Percentiles rank a stretch among this genome's conserved stretches.
Conservation (phyloP, 208 protist species). For the Crithidia sp. region DNA sequence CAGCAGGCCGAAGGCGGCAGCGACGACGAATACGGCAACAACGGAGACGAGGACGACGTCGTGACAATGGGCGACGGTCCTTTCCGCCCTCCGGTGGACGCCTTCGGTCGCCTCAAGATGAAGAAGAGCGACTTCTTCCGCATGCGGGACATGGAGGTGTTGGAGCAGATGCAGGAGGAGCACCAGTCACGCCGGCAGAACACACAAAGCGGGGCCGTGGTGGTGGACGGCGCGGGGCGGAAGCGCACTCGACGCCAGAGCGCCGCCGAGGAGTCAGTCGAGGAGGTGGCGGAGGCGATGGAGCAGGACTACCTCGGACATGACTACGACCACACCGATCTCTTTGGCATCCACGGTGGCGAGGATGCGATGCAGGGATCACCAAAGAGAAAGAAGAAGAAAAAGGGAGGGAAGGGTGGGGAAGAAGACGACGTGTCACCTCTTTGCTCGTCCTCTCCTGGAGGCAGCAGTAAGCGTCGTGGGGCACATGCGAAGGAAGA, state of each 20-base stretch:
- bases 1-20: slow-evolving; percentile 24
- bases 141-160: slow-evolving; percentile 80
- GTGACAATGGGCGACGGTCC: slow-evolving; percentile 48
- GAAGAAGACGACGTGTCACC: too few species aligned
- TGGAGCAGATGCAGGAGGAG: slow-evolving; percentile 82
- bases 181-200: slow-evolving; percentile 55
- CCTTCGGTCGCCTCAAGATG: slow-evolving; percentile 58
- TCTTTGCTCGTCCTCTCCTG: too few species aligned
- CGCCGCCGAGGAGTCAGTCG: slow-evolving; percentile 19
- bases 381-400: neutral
- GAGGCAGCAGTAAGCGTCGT: neutral
- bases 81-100: slow-evolving; percentile 54
- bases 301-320: slow-evolving; percentile 53
- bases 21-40: slow-evolving; percentile 10
- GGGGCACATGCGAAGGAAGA: neutral
- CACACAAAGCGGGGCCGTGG: slow-evolving; percentile 18
- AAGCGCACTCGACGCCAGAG: slow-evolving; percentile 20
- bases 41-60: slow-evolving; percentile 18
- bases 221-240: slow-evolving; percentile 12
- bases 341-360: slow-evolving; percentile 14
- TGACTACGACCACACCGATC: slow-evolving; percentile 29
- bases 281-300: slow-evolving; percentile 33
- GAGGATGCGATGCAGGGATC: neutral
- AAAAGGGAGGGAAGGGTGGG: too few species aligned
- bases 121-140: slow-evolving; percentile 89